A percentile compares a stretch with the other conserved stretches of the same genome.
Evolutionary conservation across 495 filamentous ascomycete species (phyloP).

Genomic region (Neurospora discreta): DNA sequence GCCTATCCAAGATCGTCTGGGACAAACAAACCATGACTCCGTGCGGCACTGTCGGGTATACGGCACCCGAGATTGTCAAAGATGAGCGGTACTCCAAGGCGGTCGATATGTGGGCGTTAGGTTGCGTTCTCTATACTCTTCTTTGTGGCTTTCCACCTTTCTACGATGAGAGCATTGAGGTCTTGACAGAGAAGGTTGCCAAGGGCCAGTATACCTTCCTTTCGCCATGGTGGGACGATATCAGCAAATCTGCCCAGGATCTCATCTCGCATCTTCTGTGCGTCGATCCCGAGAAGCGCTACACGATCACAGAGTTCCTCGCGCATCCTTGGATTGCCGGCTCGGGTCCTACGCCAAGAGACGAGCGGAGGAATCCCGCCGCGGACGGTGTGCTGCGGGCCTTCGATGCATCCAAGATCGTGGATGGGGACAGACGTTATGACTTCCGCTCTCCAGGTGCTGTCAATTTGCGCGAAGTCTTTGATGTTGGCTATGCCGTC

Average conservation of each 20-base stretch:
- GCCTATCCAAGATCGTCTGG: conserved; percentile 95
- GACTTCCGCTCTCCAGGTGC: conserved; percentile 96
- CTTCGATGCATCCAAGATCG: conserved; percentile 45
- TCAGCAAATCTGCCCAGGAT: conserved; percentile 90
- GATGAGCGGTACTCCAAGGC: conserved; percentile 98
- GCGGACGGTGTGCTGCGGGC: conserved; percentile 34
- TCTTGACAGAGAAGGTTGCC: conserved; percentile 95
- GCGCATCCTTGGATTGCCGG: conserved; percentile 83
- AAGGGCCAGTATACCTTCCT: conserved; percentile 95
- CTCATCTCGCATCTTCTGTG: conserved; percentile 86
- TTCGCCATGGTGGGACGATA: conserved; percentile 99
- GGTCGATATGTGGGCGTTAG: conserved; percentile 98
- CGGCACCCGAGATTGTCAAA: conserved; percentile 98
- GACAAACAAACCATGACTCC: conserved; percentile 99
- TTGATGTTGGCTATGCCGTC: conserved; percentile 93
- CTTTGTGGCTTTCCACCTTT: conserved; percentile 97
- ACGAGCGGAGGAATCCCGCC: conserved; percentile 51
- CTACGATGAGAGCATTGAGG: conserved; percentile 96
- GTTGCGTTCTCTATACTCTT: conserved; percentile 92
- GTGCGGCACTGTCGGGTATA: conserved; percentile 96
- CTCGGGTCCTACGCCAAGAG: conserved; percentile 37
- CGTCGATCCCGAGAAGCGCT: conserved; percentile 85
- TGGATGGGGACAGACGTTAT: conserved; percentile 53
- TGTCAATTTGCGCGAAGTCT: conserved; percentile 91
- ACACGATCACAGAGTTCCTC: conserved; percentile 80